Evolutionary conservation across 768 basidiomycete genomes (phyloP), one percentile per base, ranked within the genome.

Genomic region (Erythrobasidium yunnanense): DNA sequence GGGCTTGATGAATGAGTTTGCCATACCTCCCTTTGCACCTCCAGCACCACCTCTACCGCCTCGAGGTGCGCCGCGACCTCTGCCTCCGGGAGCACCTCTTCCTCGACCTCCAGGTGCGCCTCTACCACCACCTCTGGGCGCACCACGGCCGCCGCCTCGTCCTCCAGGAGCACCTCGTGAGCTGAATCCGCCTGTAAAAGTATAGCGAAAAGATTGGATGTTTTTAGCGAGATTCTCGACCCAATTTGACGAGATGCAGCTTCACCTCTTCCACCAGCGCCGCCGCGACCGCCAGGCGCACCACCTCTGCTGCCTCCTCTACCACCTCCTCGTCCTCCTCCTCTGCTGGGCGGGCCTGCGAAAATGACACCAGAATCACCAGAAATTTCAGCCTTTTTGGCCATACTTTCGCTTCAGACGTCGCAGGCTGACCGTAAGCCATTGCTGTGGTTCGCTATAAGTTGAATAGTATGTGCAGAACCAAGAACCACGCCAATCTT

Each of bases 61-160:
- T 65, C 68, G 35, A 35, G 55, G 68, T n/a, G 60, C 62, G 27
- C 69, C 67, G 35, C 60, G 67, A 51, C 69, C 51, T 51, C 66
- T 65, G 42, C 45, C 53, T 60, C 33, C 68, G 22, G 67, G 75
- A 32, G 76, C 76, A 33, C 74, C 52, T 30, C 73, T 75, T 32
- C 79, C 79, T 34, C 79, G 78, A 23, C 58, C 66, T 53, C 52
- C 22, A 52, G 49, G 46, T 8, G 66, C 50, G 38, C 60, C 66
- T 46, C 66, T n/a, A 20, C 66, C 65, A 34, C 65, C 60, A 7
- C 62, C 62, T 55, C 57, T 5, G 35, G 33, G 34, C 20, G 65
- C 66, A 67, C 66, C 66, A 49, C 66, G 60, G 20, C 63, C 45
- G 13, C 66, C 66, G 3, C 66, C 62, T 65, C 66, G 35, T 47